Base-by-base conservation (phyloP, 1,139 yeast genomes). In the Blastobotrys petasosporus region DNA sequence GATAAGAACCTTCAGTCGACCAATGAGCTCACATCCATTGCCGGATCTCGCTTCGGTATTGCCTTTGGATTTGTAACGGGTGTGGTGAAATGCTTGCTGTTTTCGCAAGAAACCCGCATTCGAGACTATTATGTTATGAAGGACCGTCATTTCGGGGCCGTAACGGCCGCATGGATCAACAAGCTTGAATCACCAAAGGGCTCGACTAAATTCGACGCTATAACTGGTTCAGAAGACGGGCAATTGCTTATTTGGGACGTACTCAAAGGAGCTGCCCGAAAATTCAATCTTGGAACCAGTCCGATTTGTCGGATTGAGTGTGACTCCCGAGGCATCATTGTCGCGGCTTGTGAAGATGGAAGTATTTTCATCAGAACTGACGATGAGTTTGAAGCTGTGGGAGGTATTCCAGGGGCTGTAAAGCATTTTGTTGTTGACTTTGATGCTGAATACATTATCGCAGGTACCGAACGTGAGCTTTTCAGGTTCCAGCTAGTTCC, bases 11-110 rank as follows among this genome's bases (percentile, higher is more conserved):
- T 56, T 11, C 54, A 53, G 37, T 48, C 51, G 17, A 47, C 50
- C 12, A 42, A 51, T 1, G 56, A 57, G 13, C 51, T 56, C 7
- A 37, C 37, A 9, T 40, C 55, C 23, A 51, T 59, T 5, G 63
- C 60, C 37, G 63, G 64, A 5, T 61, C 65, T 8, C 55, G 64
- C 38, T 64, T 60, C 44, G 69, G 67, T 1, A 43, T 65, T 43
- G 49, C 58, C 10, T 62, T 53, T 45, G 68, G 67, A 6, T 53
- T 60, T 46, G 38, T 41, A 11, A 52, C 54, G 35, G 68, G 68
- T 5, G 38, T 42, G 12, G 63, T 64, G 2, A 41, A 54, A 6
- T 58, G 58, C 1, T 47, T 56, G 10, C 42, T 56, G 34, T 55
- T 62, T 39, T 55, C 66, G 5, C 57, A 61, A 13, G 63, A 61